These are phyloP conservation scores for Prunus davidiana DNA, from an alignment of 306 rosid species.

Conservation along the genomic window DNA sequence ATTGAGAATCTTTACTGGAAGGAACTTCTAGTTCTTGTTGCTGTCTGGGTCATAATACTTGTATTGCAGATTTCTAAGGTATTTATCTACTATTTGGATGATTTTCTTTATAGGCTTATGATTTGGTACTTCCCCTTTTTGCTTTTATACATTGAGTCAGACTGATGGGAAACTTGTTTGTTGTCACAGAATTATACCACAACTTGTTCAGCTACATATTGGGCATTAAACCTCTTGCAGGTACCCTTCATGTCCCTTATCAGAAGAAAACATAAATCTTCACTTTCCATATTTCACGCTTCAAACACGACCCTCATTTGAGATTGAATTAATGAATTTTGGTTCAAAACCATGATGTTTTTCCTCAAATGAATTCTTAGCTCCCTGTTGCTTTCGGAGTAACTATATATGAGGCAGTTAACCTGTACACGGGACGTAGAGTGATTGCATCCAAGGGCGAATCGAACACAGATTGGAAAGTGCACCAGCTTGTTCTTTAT, in stretches of 20 bases:
- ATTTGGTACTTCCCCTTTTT: too few species aligned
- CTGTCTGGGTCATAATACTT: slow-evolving; percentile 71
- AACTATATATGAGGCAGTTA: slow-evolving; percentile 55
- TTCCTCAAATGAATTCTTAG: not conserved
- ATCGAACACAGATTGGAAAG: slow-evolving; percentile 33
- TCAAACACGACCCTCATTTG: not conserved
- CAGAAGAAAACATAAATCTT: not conserved
- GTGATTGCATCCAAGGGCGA: slow-evolving; percentile 57
- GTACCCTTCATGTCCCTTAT: slow-evolving; percentile 20
- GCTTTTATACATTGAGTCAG: not conserved
- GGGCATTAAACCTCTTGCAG: slow-evolving; percentile 56
- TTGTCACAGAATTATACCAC: slow-evolving; percentile 44
- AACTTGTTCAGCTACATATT: slow-evolving; percentile 49
- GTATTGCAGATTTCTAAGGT: slow-evolving; percentile 65
- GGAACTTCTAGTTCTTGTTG: slow-evolving; percentile 56
- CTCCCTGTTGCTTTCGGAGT: slow-evolving; percentile 40
- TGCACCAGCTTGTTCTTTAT: slow-evolving; percentile 37
- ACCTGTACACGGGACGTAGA: slow-evolving; percentile 52
- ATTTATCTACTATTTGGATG: not conserved
- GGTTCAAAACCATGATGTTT: not conserved
- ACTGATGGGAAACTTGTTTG: slow-evolving; percentile 19
- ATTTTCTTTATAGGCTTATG: too few species aligned
- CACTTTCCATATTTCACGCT: not conserved
- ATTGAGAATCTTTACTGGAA: slow-evolving; percentile 57
- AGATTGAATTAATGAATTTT: not conserved